These are phyloP conservation scores for Paecilomyces fulvus DNA, from an alignment of 2,329 filamentous ascomycete genomes.

Conservation along the genomic window DNA sequence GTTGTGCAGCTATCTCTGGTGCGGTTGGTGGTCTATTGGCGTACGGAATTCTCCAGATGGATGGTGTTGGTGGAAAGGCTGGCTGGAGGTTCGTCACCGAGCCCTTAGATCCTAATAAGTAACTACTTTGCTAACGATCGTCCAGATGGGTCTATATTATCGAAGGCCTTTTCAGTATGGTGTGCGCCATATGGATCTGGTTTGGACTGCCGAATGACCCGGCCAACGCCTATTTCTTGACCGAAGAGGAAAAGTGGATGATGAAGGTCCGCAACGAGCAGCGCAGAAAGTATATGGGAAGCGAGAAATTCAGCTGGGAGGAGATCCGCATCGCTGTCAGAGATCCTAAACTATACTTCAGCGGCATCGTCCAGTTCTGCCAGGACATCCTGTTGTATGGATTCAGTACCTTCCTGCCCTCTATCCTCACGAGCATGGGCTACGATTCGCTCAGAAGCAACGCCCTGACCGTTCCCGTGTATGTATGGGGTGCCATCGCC, in stretches of 20 bases:
- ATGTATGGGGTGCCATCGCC: conserved; percentile 39
- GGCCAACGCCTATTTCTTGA: conserved; percentile 42
- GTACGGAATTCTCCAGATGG: conserved; percentile 35
- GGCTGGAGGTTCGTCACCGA: conserved; percentile 38
- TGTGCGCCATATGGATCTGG: conserved; percentile 38
- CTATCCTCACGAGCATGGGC: conserved; percentile 46
- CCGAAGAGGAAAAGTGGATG: conserved; percentile 40
- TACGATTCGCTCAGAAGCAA: conserved; percentile 45
- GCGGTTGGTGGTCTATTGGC: conserved; percentile 34
- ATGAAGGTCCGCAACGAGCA: conserved; percentile 43
- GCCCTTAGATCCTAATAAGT: neutral
- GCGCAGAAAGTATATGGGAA: conserved; percentile 42
- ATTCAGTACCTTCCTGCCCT: conserved; percentile 52
- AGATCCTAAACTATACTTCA: conserved; percentile 47
- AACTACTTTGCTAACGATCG: neutral
- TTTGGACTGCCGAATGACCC: conserved; percentile 43
- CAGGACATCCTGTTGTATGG: conserved; percentile 47
- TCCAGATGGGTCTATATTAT: conserved; percentile 42
- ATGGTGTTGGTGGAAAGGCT: conserved; percentile 35
- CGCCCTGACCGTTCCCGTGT: conserved; percentile 50
- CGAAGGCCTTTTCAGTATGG: conserved; percentile 39
- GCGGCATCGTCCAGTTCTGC: conserved; percentile 43
- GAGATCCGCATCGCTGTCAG: conserved; percentile 41
- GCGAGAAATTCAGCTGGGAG: conserved; percentile 42
- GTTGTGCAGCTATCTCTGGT: conserved; percentile 30